Base-by-base conservation (phyloP, 148 eudicot genomes). In the Diospyros kaki region DNA sequence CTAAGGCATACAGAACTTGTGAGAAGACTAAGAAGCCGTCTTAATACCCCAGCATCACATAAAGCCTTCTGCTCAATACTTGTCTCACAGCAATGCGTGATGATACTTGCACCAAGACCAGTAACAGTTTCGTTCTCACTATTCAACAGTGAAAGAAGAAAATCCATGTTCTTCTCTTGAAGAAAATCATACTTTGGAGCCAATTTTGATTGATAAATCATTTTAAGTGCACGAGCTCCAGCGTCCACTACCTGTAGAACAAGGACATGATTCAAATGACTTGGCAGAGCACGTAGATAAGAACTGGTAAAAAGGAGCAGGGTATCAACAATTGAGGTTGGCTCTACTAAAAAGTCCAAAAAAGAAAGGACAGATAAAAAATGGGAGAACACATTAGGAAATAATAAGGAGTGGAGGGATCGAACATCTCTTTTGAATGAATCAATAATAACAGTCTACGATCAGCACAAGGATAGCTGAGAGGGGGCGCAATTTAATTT, bases 51-150 rank as follows among this genome's bases (percentile, higher is more conserved):
- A 85, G 88, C 94, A 66, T 91, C 98, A 75, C 88, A 83, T 76
- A 96, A 77, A 62, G 78, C 80, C 71, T 81, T 85, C 82, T 93
- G 94, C 83, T 93, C 99, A 48, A 67, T 76, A 78, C 73, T 89
- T 65, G 87, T 83, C 81, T 81, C 82, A 79, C 99, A 96, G 60
- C 98, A 96, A 81, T 93, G 97, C 12, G 90, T 78, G 70, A 96
- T 87, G 79, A 96, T 96, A 82, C 88, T 86, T 17, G 99, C 97
- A 85, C 90, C 98, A 71, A 96, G 98, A 75, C 93, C 94, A 55
- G 93, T 86, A 77, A 96, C 87, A 87, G 89, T 93, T 81, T 96
- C 99, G 69, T 88, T 91, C 66, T 87, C 86, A 60, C 89, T 93
- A 81, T 88, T 86, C 79, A 96, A 81, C 13, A 96, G 79, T 10